phyloP scores from a whole-genome alignment of 768 basidiomycete genomes.

The Coprinopsis sp. region DNA sequence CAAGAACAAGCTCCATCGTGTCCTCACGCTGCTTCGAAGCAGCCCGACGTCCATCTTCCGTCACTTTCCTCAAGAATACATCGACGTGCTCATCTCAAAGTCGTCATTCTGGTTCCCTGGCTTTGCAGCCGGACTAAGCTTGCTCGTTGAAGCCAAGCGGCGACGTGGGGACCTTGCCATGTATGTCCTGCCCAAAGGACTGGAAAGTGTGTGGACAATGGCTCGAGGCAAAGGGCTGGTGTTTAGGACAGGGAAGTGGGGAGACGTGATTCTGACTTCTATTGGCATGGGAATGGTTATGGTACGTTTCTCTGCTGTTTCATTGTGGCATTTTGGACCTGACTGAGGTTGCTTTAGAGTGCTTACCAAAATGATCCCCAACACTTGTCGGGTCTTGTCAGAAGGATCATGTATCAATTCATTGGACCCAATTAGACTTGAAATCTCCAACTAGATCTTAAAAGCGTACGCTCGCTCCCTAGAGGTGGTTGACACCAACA shows the following conservation, averaged over 20 bases:
- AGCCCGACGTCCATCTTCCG: conserved; percentile 30
- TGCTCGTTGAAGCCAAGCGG: conserved; percentile 85
- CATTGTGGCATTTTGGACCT: conserved; percentile 3
- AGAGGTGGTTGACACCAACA: too few relatives aligned
- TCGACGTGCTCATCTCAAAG: conserved; percentile 60
- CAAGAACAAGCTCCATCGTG: conserved; percentile 54
- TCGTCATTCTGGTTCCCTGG: conserved; percentile 74
- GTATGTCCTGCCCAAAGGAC: conserved; percentile 84
- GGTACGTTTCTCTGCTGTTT: conserved; percentile 43
- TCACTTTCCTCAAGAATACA: conserved; percentile 39
- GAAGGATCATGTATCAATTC: conserved; percentile 82
- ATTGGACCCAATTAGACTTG: conserved; percentile 70
- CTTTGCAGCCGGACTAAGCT: conserved; percentile 64
- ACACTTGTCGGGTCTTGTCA: conserved; percentile 75
- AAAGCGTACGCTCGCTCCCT: too few relatives aligned
- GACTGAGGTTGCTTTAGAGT: conserved; percentile 38
- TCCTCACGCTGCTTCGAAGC: conserved; percentile 34
- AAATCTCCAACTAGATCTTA: not conserved
- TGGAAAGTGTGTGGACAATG: conserved; percentile 89
- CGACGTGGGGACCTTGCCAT: conserved; percentile 89
- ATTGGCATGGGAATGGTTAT: conserved; percentile 73
- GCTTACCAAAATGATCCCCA: conserved; percentile 84
- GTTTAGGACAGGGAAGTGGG: conserved; percentile 63
- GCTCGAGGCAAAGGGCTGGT: conserved; percentile 74
- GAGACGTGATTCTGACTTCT: conserved; percentile 55